Evolutionary conservation across 352 stramenopile genomes (phyloP).

Genomic region (Globisporangium alternatum): DNA sequence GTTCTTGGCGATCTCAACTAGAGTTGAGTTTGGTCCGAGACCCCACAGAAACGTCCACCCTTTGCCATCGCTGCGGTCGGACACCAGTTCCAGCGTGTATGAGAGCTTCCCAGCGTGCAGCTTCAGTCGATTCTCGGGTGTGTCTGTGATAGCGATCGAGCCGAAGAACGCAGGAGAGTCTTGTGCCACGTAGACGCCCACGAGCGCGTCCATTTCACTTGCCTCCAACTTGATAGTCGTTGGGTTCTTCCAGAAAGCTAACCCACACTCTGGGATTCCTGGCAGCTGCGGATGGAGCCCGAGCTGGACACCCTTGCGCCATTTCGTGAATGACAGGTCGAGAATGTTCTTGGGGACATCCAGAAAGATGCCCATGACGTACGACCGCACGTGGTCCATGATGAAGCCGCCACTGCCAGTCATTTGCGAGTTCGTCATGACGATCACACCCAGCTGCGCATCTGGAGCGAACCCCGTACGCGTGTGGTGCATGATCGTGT

Average conservation of each 20-base stretch:
- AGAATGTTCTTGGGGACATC: slow-evolving; percentile 55
- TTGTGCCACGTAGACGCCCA: slow-evolving; percentile 42
- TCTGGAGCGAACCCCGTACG: slow-evolving; percentile 48
- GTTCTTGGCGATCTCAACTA: not conserved
- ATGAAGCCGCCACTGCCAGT: not conserved
- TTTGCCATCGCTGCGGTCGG: not conserved
- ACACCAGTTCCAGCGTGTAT: not conserved
- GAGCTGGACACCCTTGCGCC: slow-evolving; percentile 33
- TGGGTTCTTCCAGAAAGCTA: slow-evolving; percentile 43
- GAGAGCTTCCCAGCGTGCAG: not conserved
- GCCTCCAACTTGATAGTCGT: slow-evolving; percentile 24
- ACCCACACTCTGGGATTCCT: slow-evolving; percentile 34
- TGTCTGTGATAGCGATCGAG: slow-evolving; percentile 24
- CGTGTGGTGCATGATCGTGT: slow-evolving; percentile 51
- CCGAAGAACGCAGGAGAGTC: slow-evolving; percentile 37
- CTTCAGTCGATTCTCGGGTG: not conserved
- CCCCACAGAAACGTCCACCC: slow-evolving; percentile 4
- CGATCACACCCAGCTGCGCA: slow-evolving; percentile 46
- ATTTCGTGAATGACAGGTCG: slow-evolving; percentile 36
- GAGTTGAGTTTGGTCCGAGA: not conserved
- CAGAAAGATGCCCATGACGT: slow-evolving; percentile 65
- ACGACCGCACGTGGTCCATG: slow-evolving; percentile 60
- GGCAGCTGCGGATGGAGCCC: slow-evolving; percentile 20
- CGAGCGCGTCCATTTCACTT: slow-evolving; percentile 25
- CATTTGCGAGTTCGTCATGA: slow-evolving; percentile 60